These are phyloP conservation scores for Pseudopithomyces chartarum DNA, from an alignment of 2,329 filamentous ascomycete genomes.

Conservation along the genomic window DNA sequence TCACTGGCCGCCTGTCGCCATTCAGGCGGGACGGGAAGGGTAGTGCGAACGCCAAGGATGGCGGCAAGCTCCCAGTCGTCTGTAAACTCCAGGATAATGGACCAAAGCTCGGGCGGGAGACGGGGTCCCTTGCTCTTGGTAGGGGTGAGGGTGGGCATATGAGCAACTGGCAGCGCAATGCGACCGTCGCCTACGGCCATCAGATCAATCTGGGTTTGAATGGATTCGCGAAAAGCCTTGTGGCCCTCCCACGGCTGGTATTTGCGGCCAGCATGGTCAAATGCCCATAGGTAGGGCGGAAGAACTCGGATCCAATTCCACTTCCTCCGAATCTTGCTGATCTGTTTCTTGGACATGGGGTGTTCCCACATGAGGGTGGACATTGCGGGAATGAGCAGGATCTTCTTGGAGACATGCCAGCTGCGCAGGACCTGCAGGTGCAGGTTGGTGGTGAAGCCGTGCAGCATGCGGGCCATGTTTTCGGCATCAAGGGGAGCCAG, in stretches of 20 bases:
- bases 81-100: constrained; percentile 80
- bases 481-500: constrained; percentile 85
- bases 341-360: constrained; percentile 83
- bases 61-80: constrained; percentile 91
- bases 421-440: constrained; percentile 80
- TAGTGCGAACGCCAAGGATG: constrained; percentile 80
- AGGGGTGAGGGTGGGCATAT: constrained; percentile 36
- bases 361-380: constrained; percentile 88
- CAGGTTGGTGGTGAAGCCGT: constrained; percentile 80
- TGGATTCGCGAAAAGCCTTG: constrained; percentile 72
- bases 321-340: constrained; percentile 79
- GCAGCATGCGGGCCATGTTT: constrained; percentile 84
- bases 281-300: constrained; percentile 81
- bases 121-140: constrained; percentile 45
- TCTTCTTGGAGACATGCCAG: constrained; percentile 86
- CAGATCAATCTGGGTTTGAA: constrained; percentile 78
- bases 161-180: constrained; percentile 41
- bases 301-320: constrained; percentile 88
- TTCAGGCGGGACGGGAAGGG: constrained; percentile 71
- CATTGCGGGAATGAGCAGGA: constrained; percentile 87
- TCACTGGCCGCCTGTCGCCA: constrained; percentile 70
- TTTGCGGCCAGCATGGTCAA: constrained; percentile 60
- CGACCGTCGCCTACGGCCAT: constrained; percentile 75
- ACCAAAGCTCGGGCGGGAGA: constrained; percentile 87
- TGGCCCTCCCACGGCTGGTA: constrained; percentile 62